Percentiles rank a stretch among this genome's conserved stretches.
phyloP scores from a whole-genome alignment of 257 asterid species.

The Ilex aquifolium region DNA sequence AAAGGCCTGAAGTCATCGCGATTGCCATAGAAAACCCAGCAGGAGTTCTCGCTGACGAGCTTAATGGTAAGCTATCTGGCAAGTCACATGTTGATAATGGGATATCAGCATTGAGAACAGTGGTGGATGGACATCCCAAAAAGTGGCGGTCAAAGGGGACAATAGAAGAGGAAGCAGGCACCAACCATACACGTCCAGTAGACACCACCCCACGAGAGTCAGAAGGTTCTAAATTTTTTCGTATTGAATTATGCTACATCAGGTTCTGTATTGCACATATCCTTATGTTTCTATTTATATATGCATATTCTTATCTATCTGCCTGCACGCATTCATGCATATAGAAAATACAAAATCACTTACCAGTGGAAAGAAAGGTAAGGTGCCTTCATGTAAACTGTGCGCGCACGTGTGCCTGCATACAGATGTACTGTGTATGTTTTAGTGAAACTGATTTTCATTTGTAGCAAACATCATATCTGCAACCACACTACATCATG shows the following conservation, averaged over 20 bases:
- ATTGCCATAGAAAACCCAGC: conserved; percentile 82
- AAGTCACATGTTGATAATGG: conserved; percentile 39
- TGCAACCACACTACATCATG: no score
- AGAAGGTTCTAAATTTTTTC: conserved; percentile 44
- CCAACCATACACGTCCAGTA: conserved; percentile 25
- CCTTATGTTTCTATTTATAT: background rate
- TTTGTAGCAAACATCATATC: no score
- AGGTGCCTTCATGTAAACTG: no score
- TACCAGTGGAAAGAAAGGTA: no score
- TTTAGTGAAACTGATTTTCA: no score
- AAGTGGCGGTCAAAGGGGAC: conserved; percentile 28
- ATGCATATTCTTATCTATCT: background rate
- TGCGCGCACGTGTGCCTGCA: no score
- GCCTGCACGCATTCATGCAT: conserved; percentile 1
- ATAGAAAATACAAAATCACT: background rate
- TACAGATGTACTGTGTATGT: no score
- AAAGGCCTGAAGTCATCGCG: conserved; percentile 89
- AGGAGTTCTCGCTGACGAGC: conserved; percentile 80
- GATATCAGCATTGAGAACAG: conserved; percentile 49
- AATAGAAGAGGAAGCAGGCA: conserved; percentile 40
- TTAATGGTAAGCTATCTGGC: conserved; percentile 61
- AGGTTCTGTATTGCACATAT: conserved; percentile 7
- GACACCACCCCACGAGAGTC: conserved; percentile 32
- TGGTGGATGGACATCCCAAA: conserved; percentile 45
- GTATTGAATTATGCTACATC: background rate